Evolutionary conservation across 2,329 filamentous ascomycete genomes (phyloP).

Genomic region (Endoconidiophora polonica): DNA sequence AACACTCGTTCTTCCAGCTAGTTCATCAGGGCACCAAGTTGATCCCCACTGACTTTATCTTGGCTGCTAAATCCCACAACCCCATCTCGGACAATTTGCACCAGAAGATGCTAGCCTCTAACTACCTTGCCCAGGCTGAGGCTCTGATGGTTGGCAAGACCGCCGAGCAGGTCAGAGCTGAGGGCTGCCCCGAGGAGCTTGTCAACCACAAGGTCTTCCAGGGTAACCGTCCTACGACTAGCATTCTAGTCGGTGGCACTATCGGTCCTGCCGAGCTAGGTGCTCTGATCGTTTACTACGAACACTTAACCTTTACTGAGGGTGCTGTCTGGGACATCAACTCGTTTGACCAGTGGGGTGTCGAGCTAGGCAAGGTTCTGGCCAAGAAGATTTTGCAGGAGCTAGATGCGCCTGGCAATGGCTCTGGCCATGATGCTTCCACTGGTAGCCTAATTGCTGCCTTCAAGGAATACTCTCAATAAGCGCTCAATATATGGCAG

Average conservation of each 20-base stretch:
- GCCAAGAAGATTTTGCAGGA: slow-evolving; percentile 83
- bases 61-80: slow-evolving; percentile 94
- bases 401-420: slow-evolving; percentile 61
- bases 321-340: slow-evolving; percentile 99
- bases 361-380: slow-evolving; percentile 90
- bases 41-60: slow-evolving; percentile 94
- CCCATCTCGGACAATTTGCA: slow-evolving; percentile 81
- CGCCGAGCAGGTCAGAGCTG: slow-evolving; percentile 58
- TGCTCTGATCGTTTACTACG: slow-evolving; percentile 95
- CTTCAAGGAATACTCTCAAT: slow-evolving; percentile 62
- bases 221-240: slow-evolving; percentile 92
- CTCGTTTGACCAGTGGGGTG: slow-evolving; percentile 98
- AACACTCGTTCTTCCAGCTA: slow-evolving; percentile 99
- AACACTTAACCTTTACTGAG: slow-evolving; percentile 95
- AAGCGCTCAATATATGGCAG: slow-evolving; percentile 15
- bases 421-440: slow-evolving; percentile 63
- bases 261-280: slow-evolving; percentile 90
- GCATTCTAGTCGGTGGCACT: slow-evolving; percentile 73
- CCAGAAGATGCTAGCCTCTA: slow-evolving; percentile 89
- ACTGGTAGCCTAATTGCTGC: slow-evolving; percentile 80
- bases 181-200: slow-evolving; percentile 56
- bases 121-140: slow-evolving; percentile 81
- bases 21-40: slow-evolving; percentile 98
- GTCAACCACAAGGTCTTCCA: slow-evolving; percentile 99
- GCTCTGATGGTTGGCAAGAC: slow-evolving; percentile 85